Evolutionary conservation across 1,139 yeast genomes (phyloP), one percentile per base, ranked within the genome.

Genomic region (Taphrina communis): DNA sequence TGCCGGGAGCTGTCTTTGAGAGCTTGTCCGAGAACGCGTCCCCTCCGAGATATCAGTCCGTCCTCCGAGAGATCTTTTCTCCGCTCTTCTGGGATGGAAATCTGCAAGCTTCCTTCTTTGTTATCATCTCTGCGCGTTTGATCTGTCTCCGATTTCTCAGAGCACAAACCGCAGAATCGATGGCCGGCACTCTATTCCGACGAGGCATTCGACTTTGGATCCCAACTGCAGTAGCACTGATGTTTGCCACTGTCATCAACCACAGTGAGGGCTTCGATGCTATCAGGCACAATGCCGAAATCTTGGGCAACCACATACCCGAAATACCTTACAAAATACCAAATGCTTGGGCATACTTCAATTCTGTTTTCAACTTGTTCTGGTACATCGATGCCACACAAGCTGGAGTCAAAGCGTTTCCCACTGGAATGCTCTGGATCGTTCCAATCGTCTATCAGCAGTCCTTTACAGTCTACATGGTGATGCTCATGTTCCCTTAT

Each of bases 71-170:
- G 56, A 52, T 63, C n/a, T 63, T 63, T 48, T 50, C 59, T 12
- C 67, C 67, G 21, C 48, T 63, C 38, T 63, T 63, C 56, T 63
- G 67, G 67, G 67, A 63, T 46, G 67, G 67, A 1, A 53, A 55
- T 48, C 38, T 63, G 25, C 67, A 63, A 41, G 60, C 67, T 19
- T 53, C 67, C 9, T 63, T 63, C 61, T 63, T 63, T 48, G 39
- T 63, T 55, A 63, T 63, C 59, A 56, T 63, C 48, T 63, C 67
- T 8, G 57, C 67, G 14, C 60, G 67, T 12, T 41, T 63, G 35
- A 55, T 63, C 36, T 48, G 67, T 36, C 39, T 46, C 11, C 60
- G 67, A n/a, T 63, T 63, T 6, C 42, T 63, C 53, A 36, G 31
- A 19, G 41, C 50, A 17, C 31, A 56, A n/a, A 35, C 51, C 6